A percentile compares a stretch with the other conserved stretches of the same genome.
Conservation (phyloP, 164 flowering plant genomes). For the Paratinospora sagittata region DNA sequence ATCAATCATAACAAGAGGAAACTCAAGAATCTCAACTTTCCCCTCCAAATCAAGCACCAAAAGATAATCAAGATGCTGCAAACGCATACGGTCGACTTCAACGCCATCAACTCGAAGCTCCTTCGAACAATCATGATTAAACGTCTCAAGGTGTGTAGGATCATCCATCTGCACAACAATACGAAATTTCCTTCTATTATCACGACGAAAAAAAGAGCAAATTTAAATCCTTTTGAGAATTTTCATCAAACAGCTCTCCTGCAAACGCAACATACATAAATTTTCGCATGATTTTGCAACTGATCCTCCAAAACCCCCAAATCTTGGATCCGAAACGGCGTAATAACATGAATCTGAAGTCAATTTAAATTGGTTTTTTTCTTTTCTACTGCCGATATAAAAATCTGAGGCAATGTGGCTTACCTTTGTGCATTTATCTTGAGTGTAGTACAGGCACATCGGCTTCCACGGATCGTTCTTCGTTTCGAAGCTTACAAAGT, state of each 20-base stretch:
- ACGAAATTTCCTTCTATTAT: background rate
- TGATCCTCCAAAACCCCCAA: no score
- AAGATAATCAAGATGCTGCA: constrained; percentile 61
- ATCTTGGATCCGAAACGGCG: no score
- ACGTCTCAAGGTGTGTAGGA: constrained; percentile 55
- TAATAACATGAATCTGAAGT: background rate
- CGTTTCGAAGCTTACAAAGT: background rate
- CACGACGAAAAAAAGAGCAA: background rate
- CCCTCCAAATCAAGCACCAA: constrained; percentile 98
- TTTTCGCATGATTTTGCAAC: background rate
- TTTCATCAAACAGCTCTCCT: constrained; percentile 17
- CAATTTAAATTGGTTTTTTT: no score
- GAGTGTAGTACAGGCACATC: constrained; percentile 72
- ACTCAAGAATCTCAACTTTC: constrained; percentile 93
- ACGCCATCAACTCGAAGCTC: constrained; percentile 38
- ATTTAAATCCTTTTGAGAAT: background rate
- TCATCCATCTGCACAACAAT: constrained; percentile 64
- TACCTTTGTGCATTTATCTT: constrained; percentile 79
- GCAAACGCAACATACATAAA: background rate
- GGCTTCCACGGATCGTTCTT: constrained; percentile 50
- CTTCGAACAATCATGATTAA: constrained; percentile 56
- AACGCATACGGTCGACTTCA: constrained; percentile 19
- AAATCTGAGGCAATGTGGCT: background rate
- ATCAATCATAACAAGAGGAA: constrained; percentile 73
- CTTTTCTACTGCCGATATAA: background rate